Conservation (phyloP, 2,329 filamentous ascomycete species). For the Colletotrichum orchidophilum region DNA sequence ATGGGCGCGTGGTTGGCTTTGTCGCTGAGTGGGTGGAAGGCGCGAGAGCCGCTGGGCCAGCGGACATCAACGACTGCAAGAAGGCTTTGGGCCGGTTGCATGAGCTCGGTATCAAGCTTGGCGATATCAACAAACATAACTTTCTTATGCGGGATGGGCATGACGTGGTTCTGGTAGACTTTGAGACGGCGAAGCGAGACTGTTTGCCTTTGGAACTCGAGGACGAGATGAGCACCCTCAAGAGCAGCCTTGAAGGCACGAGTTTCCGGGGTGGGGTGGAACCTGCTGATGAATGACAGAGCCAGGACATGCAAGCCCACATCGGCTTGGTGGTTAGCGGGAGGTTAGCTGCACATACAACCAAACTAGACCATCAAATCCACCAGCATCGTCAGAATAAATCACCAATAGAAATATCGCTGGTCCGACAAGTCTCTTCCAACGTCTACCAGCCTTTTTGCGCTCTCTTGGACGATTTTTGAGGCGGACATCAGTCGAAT, state of each 20-base stretch:
- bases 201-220: constrained; percentile 36
- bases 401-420: constrained; percentile 1
- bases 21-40: constrained; percentile 37
- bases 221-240: constrained; percentile 38
- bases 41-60: constrained; percentile 39
- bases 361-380: constrained; percentile 1
- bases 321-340: neutral
- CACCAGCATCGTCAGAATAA: constrained; percentile 1
- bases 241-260: constrained; percentile 29
- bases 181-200: constrained; percentile 42
- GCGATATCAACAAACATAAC: constrained; percentile 47
- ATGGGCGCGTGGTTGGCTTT: constrained; percentile 41
- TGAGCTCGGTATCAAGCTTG: constrained; percentile 43
- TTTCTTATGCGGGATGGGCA: constrained; percentile 41
- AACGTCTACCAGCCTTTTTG: neutral
- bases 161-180: constrained; percentile 43
- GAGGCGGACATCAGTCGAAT: neutral
- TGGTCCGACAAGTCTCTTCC: neutral
- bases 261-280: constrained; percentile 20
- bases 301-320: neutral
- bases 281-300: constrained; percentile 9
- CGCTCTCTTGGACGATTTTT: constrained; percentile 1
- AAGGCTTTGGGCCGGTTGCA: constrained; percentile 40
- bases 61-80: constrained; percentile 42
- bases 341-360: constrained; percentile 1